These are phyloP conservation scores for Aegilops longissima DNA, from an alignment of 176 grass and related monocot genomes.

Conservation along the genomic window DNA sequence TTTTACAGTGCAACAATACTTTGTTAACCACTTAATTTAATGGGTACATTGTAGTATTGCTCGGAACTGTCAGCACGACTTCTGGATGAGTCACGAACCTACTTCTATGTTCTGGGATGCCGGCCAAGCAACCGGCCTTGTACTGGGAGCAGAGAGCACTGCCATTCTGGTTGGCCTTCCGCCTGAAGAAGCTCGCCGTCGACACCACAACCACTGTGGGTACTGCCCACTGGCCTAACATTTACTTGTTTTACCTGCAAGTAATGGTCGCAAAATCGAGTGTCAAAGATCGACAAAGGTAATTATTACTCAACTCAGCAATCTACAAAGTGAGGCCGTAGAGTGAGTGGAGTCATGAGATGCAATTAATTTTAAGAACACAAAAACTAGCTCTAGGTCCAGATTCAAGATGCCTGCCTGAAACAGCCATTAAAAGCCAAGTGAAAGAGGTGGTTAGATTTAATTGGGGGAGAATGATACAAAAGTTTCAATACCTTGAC, in stretches of 20 bases:
- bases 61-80: background rate
- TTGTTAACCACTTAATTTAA: background rate
- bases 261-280: slow-evolving; percentile 10
- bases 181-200: slow-evolving; percentile 75
- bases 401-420: background rate
- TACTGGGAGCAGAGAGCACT: slow-evolving; percentile 66
- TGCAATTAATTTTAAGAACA: background rate
- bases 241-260: slow-evolving; percentile 84
- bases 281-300: no score
- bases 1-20: background rate
- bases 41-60: slow-evolving; percentile 7
- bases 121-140: slow-evolving; percentile 66
- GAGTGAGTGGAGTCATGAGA: background rate
- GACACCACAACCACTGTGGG: slow-evolving; percentile 72
- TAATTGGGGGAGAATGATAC: background rate
- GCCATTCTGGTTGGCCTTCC: slow-evolving; percentile 49
- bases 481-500: slow-evolving; percentile 58
- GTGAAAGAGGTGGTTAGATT: background rate
- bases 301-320: background rate
- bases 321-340: background rate
- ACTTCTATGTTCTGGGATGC: slow-evolving; percentile 30
- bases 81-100: background rate
- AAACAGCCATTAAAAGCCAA: background rate
- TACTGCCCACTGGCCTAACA: slow-evolving; percentile 53
- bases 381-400: background rate